Evolutionary conservation across 1,139 yeast genomes (phyloP), one percentile per base, ranked within the genome.

Genomic region (Diutina catenulata): DNA sequence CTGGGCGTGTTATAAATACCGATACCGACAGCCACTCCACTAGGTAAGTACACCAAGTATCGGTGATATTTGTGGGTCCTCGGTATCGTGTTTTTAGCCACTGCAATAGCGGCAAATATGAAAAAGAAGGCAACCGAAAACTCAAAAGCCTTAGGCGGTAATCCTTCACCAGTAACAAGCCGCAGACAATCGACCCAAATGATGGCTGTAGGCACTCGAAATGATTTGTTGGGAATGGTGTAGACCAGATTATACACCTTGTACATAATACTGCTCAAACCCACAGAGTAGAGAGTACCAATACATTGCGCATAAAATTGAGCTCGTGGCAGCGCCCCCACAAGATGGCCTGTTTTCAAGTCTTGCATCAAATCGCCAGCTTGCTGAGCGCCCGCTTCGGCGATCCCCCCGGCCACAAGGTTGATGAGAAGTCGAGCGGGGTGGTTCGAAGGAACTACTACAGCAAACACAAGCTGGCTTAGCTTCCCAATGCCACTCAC

Each of bases 321-420:
- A 2, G 95, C 95, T 42, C 70, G 70, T 18, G 96, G 96, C 0
- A 95, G 81, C 0, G 97, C 97, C 9, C 94, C 95, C 4, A 91
- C 53, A 38, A 91, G 57, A 57, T 84, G 94, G 0, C 98, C 97
- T 0, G 98, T 88, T 55, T 91, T 91, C 48, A 88, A 66, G 57
- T 91, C 98, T 63, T 91, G 97, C 95, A 88, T 84, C 51, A 91
- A 65, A 59, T 91, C 98, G 13, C 98, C 98, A 1, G 97, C 96
- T 57, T 91, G 98, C 57, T 91, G 97, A 2, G 98, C 96, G 6
- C 98, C 97, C 1, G 98, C 97, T 59, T 91, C 98, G 1, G 97
- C 94, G 25, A 91, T 79, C 6, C 95, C 97, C 13, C 98, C 98
- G 3, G 97, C 95, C 3, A 91, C 80, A 40, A 91, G 64, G 53